Conservation (phyloP, 2,329 filamentous ascomycete genomes). For the Aaosphaeria pasadenensis region DNA sequence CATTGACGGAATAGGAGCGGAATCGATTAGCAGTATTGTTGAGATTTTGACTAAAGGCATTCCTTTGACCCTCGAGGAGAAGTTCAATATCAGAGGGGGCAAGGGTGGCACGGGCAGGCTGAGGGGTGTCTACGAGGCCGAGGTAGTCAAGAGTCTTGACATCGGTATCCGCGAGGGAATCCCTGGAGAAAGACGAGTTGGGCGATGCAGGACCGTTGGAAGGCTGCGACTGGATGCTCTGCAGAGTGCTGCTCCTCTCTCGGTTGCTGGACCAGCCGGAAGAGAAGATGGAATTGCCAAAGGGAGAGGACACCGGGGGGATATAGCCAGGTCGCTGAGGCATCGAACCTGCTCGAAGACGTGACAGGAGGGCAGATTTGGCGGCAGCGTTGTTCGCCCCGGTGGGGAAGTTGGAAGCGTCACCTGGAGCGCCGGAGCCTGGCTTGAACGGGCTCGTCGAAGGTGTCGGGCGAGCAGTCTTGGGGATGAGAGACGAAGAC, state of each 20-base stretch:
- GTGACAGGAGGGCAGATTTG: constrained; percentile 74
- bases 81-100: constrained; percentile 57
- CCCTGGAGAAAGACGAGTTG: constrained; percentile 78
- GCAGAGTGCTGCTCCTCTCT: constrained; percentile 82
- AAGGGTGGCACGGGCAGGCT: constrained; percentile 71
- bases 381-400: constrained; percentile 49
- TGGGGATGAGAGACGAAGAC: constrained; percentile 58
- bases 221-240: constrained; percentile 85
- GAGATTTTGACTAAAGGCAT: constrained; percentile 58
- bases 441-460: constrained; percentile 85
- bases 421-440: constrained; percentile 42
- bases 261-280: constrained; percentile 80
- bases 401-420: constrained; percentile 33
- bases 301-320: constrained; percentile 58
- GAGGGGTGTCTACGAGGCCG: constrained; percentile 88
- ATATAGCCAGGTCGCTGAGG: constrained; percentile 77
- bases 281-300: constrained; percentile 84
- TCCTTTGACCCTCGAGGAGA: constrained; percentile 50
- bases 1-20: constrained; percentile 97
- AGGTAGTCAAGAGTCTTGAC: constrained; percentile 94
- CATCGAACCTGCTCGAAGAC: constrained; percentile 89
- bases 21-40: constrained; percentile 78
- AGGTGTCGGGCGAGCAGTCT: constrained; percentile 80
- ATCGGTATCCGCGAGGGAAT: constrained; percentile 81
- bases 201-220: constrained; percentile 85